Evolutionary conservation across 1,284 basidiomycete species (phyloP).

Genomic region (Inonotus hispidus): DNA sequence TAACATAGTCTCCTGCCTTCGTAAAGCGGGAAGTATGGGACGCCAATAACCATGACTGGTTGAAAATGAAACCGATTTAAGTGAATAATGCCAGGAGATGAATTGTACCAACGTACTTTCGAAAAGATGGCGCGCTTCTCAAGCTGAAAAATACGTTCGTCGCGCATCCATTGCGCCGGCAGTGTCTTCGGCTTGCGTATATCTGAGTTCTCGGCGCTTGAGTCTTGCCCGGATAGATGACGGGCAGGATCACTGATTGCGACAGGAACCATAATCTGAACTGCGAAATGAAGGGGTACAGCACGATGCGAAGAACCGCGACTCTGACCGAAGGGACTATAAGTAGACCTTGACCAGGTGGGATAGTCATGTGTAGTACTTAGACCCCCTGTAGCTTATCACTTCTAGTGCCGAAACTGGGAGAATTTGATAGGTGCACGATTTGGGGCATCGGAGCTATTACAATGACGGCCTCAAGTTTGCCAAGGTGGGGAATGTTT

Average conservation of each 20-base stretch:
- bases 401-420: not conserved
- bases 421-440: not conserved
- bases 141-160: constrained; percentile 20
- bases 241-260: not conserved
- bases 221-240: not conserved
- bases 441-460: not conserved
- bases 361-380: not conserved
- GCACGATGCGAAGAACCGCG: not conserved
- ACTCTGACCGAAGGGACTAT: not conserved
- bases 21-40: constrained; percentile 23
- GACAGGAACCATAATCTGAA: constrained; percentile 7
- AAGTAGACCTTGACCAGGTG: not conserved
- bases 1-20: constrained; percentile 25
- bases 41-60: constrained; percentile 21
- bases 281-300: not conserved
- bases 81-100: not conserved
- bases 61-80: not conserved
- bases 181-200: constrained; percentile 12
- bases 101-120: constrained; percentile 14
- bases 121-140: constrained; percentile 27
- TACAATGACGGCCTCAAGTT: not conserved
- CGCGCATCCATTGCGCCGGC: constrained; percentile 16
- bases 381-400: not conserved
- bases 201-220: not conserved
- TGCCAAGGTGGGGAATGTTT: not conserved